These are phyloP conservation scores for Lactifluus piperatus DNA, from an alignment of 768 basidiomycete genomes.

Conservation along the genomic window DNA sequence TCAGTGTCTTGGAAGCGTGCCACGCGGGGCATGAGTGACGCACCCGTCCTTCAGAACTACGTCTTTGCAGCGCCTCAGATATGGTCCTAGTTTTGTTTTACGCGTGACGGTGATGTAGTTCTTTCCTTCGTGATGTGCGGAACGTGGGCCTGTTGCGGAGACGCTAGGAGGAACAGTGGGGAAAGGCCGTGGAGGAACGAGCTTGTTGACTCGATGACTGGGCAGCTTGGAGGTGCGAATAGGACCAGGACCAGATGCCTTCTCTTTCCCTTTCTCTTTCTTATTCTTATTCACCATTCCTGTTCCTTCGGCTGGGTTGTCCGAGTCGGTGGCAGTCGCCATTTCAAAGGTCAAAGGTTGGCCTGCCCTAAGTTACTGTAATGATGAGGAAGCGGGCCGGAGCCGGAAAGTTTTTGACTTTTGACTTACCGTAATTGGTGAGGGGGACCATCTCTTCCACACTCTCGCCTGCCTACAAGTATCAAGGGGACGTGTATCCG, in stretches of 20 bases:
- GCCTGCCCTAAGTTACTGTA: not conserved
- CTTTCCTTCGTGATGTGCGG: slow-evolving; percentile 71
- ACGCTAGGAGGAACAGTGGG: slow-evolving; percentile 68
- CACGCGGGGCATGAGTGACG: slow-evolving; percentile 18
- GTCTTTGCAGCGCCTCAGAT: slow-evolving; percentile 71
- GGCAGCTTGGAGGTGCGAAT: slow-evolving; percentile 3
- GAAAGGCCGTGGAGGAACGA: slow-evolving; percentile 66
- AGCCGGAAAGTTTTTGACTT: not conserved
- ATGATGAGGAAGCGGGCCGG: not conserved
- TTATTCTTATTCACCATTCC: too few species aligned
- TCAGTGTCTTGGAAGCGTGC: not conserved
- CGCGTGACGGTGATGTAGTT: slow-evolving; percentile 75
- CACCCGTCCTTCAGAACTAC: slow-evolving; percentile 66
- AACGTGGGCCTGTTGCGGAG: slow-evolving; percentile 73
- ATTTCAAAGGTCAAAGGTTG: too few species aligned
- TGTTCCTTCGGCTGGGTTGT: too few species aligned
- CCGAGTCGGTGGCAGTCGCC: too few species aligned
- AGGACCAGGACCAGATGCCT: not conserved
- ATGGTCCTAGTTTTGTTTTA: slow-evolving; percentile 60
- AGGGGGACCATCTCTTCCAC: not conserved
- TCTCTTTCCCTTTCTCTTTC: slow-evolving; percentile 16
- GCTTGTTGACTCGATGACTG: slow-evolving; percentile 44
- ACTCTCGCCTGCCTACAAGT: not conserved
- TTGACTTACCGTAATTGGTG: too few species aligned
- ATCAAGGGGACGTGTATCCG: slow-evolving; percentile 4